Evolutionary conservation across 345 rosid genomes (phyloP).

Genomic region (Bretschneidera sinensis): DNA sequence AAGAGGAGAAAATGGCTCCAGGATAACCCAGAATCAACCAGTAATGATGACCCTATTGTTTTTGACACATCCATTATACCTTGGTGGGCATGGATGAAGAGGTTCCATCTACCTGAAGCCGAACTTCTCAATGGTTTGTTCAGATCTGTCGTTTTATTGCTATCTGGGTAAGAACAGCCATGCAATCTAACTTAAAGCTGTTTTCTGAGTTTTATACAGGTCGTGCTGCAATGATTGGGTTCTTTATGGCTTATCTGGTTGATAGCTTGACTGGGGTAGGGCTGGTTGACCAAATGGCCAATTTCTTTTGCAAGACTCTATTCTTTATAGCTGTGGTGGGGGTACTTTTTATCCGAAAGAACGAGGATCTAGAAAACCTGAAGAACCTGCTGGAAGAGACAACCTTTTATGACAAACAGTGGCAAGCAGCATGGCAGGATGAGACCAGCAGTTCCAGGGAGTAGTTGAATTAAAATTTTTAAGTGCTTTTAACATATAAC

Average conservation of each 20-base stretch:
- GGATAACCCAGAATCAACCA: slow-evolving; percentile 70
- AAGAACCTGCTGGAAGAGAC: slow-evolving; percentile 79
- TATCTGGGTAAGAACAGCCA: too few species aligned
- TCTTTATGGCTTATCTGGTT: slow-evolving; percentile 90
- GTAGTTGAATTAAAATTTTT: too few species aligned
- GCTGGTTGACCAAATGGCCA: slow-evolving; percentile 93
- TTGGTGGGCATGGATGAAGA: too few species aligned
- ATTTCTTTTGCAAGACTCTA: slow-evolving; percentile 89
- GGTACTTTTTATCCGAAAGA: slow-evolving; percentile 74
- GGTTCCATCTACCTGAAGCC: too few species aligned
- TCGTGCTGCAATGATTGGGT: too few species aligned
- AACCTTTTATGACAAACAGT: slow-evolving; percentile 84
- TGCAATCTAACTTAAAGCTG: too few species aligned
- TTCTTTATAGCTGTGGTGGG: slow-evolving; percentile 80
- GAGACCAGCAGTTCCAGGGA: too few species aligned
- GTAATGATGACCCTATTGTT: slow-evolving; percentile 66
- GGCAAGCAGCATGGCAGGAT: slow-evolving; percentile 94
- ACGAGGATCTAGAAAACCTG: slow-evolving; percentile 68
- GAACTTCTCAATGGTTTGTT: too few species aligned
- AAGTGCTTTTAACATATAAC: too few species aligned
- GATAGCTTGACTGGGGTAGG: slow-evolving; percentile 94
- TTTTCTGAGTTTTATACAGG: too few species aligned
- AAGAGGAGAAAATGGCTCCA: slow-evolving; percentile 85
- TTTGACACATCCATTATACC: slow-evolving; percentile 87
- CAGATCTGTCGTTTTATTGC: too few species aligned